Base-by-base conservation (phyloP, 192 early-diverging fungal species). In the Backusella macrospora region DNA sequence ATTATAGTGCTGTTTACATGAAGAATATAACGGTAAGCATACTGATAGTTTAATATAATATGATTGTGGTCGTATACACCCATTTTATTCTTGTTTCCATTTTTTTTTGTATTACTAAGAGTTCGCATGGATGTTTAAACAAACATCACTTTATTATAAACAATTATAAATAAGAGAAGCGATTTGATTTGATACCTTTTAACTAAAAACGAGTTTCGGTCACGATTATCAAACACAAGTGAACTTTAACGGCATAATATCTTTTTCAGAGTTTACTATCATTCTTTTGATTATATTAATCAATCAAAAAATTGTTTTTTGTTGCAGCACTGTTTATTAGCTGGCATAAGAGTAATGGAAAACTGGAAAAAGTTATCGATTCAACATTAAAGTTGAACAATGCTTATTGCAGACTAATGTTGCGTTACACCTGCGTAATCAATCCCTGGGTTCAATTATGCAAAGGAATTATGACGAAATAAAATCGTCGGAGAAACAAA, bases 31-130 rank as follows among this genome's bases (percentile, higher is more conserved):
- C 8, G 38, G 39, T 40, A 40, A 65, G 39, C 64, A 38, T 9
- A 39, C 37, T 5, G 64, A 65, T 65, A n/a, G n/a, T 21, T 8
- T 65, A 18, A 65, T 65, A 21, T 55, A 55, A 55, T 55, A n/a
- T 23, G 21, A 55, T 55, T 18, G 9, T n/a, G n/a, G 10, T 13
- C 44, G 14, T 45, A 13, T 45, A 45, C 10, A 6, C 40, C n/a
- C n/a, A n/a, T 42, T 42, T 42, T 42, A 6, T 42, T 7, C 7
- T 42, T 42, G 7, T 6, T 42, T 42, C 40, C 14, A 45, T 45
- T 45, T 12, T 45, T 45, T n/a, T n/a, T n/a, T n/a, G 10, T 45
- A 23, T 23, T 55, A 23, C 12, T n/a, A 55, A 23, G 7, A 55
- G 4, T 9, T 18, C 18, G 29, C 29, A 34, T 34, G 10, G 1